Conservation (phyloP, 305 asterid genomes). For the Plantago rigida region DNA sequence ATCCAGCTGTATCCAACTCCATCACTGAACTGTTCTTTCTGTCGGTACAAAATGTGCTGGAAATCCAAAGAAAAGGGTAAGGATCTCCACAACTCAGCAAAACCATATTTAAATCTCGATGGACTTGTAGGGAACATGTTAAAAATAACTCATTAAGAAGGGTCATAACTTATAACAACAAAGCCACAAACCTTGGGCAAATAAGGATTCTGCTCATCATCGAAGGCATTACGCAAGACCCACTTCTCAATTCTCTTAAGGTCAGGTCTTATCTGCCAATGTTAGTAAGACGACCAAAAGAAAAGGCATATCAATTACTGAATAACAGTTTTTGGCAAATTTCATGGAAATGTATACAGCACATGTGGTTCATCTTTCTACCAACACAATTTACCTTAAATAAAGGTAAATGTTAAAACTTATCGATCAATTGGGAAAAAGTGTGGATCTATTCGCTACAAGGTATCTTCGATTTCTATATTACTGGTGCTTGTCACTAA, state of each 20-base stretch:
- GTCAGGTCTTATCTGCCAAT: constrained; percentile 64
- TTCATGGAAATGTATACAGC: not conserved
- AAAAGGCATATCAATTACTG: not conserved
- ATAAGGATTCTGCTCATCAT: constrained; percentile 80
- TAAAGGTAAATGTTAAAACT: too few species aligned
- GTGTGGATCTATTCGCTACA: too few species aligned
- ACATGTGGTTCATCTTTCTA: too few species aligned
- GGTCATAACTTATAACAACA: constrained; percentile 1
- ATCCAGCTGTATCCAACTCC: constrained; percentile 99
- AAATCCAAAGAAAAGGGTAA: constrained; percentile 23
- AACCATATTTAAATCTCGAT: not conserved
- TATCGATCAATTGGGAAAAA: too few species aligned
- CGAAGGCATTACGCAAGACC: constrained; percentile 87
- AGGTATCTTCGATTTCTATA: too few species aligned
- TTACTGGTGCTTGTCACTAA: too few species aligned
- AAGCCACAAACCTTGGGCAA: constrained; percentile 70
- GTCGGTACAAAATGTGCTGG: constrained; percentile 91
- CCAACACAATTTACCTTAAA: too few species aligned
- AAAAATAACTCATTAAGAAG: not conserved
- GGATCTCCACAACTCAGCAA: constrained; percentile 10
- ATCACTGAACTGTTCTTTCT: constrained; percentile 96
- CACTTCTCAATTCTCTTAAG: constrained; percentile 95
- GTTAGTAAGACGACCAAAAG: constrained; percentile 9
- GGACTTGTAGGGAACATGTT: constrained; percentile 1
- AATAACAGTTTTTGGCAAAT: not conserved